phyloP scores from a whole-genome alignment of 2,329 filamentous ascomycete genomes.

The Cytospora piceae region DNA sequence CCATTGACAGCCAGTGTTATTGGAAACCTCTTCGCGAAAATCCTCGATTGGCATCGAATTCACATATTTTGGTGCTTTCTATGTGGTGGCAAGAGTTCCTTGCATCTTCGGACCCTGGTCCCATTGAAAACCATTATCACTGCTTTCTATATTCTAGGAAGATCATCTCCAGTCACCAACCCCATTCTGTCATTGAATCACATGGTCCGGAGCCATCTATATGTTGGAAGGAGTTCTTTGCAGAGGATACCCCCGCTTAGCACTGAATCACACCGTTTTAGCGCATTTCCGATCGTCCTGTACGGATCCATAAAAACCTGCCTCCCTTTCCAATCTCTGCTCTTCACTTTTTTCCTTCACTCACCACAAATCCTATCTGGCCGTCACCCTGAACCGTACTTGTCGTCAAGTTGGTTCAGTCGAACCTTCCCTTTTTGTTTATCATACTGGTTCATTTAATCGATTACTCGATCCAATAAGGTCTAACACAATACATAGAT shows the following conservation, averaged over 20 bases:
- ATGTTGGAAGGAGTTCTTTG: not conserved
- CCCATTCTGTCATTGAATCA: no score
- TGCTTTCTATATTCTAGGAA: no score
- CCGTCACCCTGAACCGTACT: not conserved
- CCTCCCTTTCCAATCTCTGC: not conserved
- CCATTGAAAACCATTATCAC: not conserved
- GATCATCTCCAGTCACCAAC: no score
- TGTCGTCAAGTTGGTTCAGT: not conserved
- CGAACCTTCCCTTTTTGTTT: not conserved
- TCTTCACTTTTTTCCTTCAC: not conserved
- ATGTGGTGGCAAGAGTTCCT: not conserved
- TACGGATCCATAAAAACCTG: not conserved
- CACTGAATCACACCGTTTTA: not conserved
- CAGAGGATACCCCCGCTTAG: not conserved
- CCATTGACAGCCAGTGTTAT: not conserved
- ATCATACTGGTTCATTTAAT: no score
- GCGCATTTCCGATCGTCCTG: not conserved
- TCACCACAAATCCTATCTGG: not conserved
- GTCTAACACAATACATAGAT: slow-evolving; percentile 2
- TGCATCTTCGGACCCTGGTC: not conserved
- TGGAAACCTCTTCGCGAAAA: not conserved
- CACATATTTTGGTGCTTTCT: not conserved
- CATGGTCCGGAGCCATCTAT: not conserved
- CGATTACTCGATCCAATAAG: not conserved
- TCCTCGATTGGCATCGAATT: not conserved